These are phyloP conservation scores for Neofusicoccum laricinum DNA, from an alignment of 2,329 filamentous ascomycete genomes.

Conservation along the genomic window DNA sequence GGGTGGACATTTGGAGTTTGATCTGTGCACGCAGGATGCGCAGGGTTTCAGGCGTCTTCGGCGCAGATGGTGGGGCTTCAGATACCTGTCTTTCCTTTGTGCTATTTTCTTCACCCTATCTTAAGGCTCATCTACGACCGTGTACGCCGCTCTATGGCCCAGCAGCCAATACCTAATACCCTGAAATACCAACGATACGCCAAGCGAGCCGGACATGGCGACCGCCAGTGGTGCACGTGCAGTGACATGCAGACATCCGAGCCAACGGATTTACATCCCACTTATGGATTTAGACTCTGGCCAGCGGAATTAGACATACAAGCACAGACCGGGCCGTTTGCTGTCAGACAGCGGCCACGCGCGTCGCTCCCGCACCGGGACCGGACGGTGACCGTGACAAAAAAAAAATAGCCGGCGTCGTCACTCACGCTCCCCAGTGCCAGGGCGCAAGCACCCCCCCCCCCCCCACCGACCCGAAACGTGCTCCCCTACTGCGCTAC, in stretches of 20 bases:
- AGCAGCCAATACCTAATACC: slow-evolving; percentile 7
- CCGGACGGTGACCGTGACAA: not conserved
- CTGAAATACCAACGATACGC: not conserved
- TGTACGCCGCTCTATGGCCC: not conserved
- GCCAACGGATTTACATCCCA: not conserved
- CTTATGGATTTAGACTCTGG: not conserved
- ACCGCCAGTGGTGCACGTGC: not conserved
- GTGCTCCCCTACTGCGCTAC: not conserved
- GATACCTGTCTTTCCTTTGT: slow-evolving; percentile 11
- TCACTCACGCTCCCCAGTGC: not conserved
- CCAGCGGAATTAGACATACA: not conserved
- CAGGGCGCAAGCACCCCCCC: too few relatives aligned
- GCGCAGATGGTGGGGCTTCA: slow-evolving; percentile 4
- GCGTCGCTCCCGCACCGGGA: not conserved
- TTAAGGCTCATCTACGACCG: not conserved
- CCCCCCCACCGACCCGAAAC: not conserved
- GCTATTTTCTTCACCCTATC: not conserved
- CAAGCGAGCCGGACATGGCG: not conserved
- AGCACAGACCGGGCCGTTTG: not conserved
- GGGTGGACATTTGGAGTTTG: not conserved
- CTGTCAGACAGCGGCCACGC: not conserved
- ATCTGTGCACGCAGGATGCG: not conserved
- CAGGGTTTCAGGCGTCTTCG: slow-evolving; percentile 9
- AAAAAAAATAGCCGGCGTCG: not conserved
- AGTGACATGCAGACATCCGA: not conserved